phyloP scores from a whole-genome alignment of 805 yeast genomes.

The Cyberlindnera galapagoensis region DNA sequence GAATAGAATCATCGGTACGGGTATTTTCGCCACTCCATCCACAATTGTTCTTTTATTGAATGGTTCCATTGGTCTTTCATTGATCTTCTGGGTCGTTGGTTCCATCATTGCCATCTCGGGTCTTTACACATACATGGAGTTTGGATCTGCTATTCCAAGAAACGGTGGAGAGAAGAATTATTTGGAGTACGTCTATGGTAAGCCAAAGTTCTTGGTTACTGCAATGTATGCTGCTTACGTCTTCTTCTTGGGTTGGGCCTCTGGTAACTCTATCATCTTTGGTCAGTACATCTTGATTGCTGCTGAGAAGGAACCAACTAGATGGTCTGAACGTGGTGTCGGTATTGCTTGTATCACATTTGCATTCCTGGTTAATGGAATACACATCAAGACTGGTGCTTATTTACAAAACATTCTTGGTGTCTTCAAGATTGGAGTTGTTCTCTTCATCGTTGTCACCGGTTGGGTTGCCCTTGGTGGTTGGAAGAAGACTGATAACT shows the following conservation, averaged over 20 bases:
- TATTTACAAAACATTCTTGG: constrained; percentile 62
- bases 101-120: constrained; percentile 61
- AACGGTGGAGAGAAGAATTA: constrained; percentile 87
- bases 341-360: constrained; percentile 71
- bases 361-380: constrained; percentile 56
- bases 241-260: constrained; percentile 78
- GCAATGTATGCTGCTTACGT: constrained; percentile 64
- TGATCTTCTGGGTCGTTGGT: constrained; percentile 73
- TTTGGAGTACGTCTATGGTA: constrained; percentile 60
- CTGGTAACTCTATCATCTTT: constrained; percentile 74
- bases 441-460: constrained; percentile 61
- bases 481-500: constrained; percentile 55
- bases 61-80: constrained; percentile 68
- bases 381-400: constrained; percentile 60
- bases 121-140: constrained; percentile 68
- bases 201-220: constrained; percentile 64
- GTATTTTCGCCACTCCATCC: constrained; percentile 68
- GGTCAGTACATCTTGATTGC: constrained; percentile 76
- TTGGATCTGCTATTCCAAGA: constrained; percentile 71
- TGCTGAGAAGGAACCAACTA: constrained; percentile 57
- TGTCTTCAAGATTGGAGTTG: constrained; percentile 64
- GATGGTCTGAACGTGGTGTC: constrained; percentile 74
- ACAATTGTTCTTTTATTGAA: constrained; percentile 39
- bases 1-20: constrained; percentile 71
- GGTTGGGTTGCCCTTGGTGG: constrained; percentile 86